Percentiles rank a stretch among this genome's conserved stretches.
phyloP scores from a whole-genome alignment of 306 rosid genomes.

The Vigna angularis region DNA sequence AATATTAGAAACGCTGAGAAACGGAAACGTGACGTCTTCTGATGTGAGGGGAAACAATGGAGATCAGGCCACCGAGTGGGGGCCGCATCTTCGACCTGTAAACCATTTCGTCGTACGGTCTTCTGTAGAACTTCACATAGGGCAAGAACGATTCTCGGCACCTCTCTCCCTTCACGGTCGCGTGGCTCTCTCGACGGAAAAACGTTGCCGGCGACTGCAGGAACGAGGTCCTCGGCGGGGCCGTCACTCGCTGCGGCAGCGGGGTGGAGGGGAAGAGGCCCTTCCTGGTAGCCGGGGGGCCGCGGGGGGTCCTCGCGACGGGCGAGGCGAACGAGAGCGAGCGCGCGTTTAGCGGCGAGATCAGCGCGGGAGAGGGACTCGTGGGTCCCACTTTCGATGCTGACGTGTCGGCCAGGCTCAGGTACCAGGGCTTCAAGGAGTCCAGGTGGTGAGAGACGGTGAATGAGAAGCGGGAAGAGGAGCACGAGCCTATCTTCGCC shows the following conservation, averaged over 20 bases:
- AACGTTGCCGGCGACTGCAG: conserved; percentile 94
- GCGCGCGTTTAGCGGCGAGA: conserved; percentile 88
- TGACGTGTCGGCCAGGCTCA: conserved; percentile 83
- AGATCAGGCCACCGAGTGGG: conserved; percentile 90
- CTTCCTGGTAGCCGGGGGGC: conserved; percentile 60
- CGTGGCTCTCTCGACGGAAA: conserved; percentile 73
- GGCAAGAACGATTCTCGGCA: conserved; percentile 68
- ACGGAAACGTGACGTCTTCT: conserved; percentile 87
- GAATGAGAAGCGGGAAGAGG: conserved; percentile 95
- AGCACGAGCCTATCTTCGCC: conserved; percentile 78
- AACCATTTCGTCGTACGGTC: conserved; percentile 81
- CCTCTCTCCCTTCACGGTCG: conserved; percentile 55
- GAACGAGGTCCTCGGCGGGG: conserved; percentile 68
- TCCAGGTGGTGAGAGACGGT: conserved; percentile 89
- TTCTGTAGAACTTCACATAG: conserved; percentile 64
- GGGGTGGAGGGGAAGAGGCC: conserved; percentile 87
- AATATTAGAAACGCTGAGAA: conserved; percentile 84
- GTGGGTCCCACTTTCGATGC: conserved; percentile 90
- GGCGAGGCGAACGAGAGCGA: conserved; percentile 97
- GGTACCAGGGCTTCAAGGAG: conserved; percentile 96
- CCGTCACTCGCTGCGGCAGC: conserved; percentile 69
- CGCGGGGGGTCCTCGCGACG: conserved; percentile 69
- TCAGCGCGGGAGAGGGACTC: conserved; percentile 60
- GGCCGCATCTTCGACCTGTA: conserved; percentile 92
- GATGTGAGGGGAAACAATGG: conserved; percentile 84